These are phyloP conservation scores for Chloris gayana DNA, from an alignment of 176 grass and related monocot genomes.

Conservation along the genomic window DNA sequence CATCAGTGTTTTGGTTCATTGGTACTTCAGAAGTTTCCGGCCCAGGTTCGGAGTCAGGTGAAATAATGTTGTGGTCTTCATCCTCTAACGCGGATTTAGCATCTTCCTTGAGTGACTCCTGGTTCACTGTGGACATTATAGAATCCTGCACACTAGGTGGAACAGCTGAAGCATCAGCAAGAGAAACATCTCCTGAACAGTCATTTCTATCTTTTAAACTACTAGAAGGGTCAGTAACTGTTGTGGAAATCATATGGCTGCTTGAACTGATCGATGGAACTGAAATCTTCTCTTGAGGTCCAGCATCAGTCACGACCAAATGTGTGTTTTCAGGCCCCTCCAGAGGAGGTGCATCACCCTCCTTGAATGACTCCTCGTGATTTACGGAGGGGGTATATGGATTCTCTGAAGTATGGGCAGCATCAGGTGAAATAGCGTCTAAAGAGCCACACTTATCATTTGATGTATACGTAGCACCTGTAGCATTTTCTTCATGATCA, in stretches of 20 bases:
- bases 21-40: not conserved
- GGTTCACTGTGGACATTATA: constrained; percentile 32
- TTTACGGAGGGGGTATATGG: constrained; percentile 23
- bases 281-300: constrained; percentile 34
- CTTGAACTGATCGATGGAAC: constrained; percentile 31
- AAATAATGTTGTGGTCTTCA: not conserved
- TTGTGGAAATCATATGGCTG: not conserved
- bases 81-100: constrained; percentile 39
- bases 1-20: not conserved
- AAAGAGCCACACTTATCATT: constrained; percentile 39
- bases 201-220: constrained; percentile 28
- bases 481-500: constrained; percentile 31
- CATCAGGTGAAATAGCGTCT: not conserved
- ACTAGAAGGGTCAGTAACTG: constrained; percentile 16
- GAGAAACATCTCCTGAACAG: constrained; percentile 39
- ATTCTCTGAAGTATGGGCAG: constrained; percentile 29
- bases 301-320: constrained; percentile 11
- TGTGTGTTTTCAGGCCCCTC: constrained; percentile 31
- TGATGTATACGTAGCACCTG: constrained; percentile 25
- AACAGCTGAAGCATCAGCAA: constrained; percentile 33
- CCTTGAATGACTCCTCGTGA: constrained; percentile 38
- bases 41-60: constrained; percentile 20
- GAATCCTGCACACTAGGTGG: constrained; percentile 30
- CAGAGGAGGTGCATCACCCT: constrained; percentile 23
- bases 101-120: constrained; percentile 23